Percentiles rank a stretch among this genome's conserved stretches.
These are phyloP conservation scores for Drechslera avenae DNA, from an alignment of 2,329 filamentous ascomycete species.

Conservation along the genomic window DNA sequence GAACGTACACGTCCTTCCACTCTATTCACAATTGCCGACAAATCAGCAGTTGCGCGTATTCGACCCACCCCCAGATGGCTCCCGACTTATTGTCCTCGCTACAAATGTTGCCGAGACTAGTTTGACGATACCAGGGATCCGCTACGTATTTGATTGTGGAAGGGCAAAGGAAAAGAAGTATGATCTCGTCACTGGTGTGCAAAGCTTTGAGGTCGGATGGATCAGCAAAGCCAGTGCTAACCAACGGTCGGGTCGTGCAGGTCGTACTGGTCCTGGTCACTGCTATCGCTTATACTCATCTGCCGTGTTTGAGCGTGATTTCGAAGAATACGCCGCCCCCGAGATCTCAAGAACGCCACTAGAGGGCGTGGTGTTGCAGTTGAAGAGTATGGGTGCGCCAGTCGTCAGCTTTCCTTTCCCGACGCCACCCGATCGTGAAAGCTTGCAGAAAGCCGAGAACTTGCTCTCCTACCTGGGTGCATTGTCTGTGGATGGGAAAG, in stretches of 20 bases:
- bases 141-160: constrained; percentile 95
- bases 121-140: constrained; percentile 92
- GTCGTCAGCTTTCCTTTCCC: constrained; percentile 96
- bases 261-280: constrained; percentile 92
- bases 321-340: constrained; percentile 82
- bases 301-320: constrained; percentile 89
- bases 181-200: constrained; percentile 85
- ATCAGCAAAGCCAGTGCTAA: constrained; percentile 96
- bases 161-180: constrained; percentile 91
- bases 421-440: constrained; percentile 79
- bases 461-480: constrained; percentile 85
- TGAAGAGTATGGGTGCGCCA: constrained; percentile 92
- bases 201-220: constrained; percentile 94
- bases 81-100: constrained; percentile 83
- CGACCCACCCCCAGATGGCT: constrained; percentile 79
- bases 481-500: constrained; percentile 70
- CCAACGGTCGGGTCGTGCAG: constrained; percentile 90
- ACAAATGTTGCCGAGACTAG: constrained; percentile 98
- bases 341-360: constrained; percentile 91
- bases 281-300: constrained; percentile 95
- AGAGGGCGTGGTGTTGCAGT: constrained; percentile 84
- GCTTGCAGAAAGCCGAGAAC: constrained; percentile 81
- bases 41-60: constrained; percentile 92
- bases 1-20: constrained; percentile 85
- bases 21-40: constrained; percentile 91